Percentiles rank a stretch among this genome's conserved stretches.
These are phyloP conservation scores for Penicillium sp. DNA, from an alignment of 2,329 filamentous ascomycete genomes.

Conservation along the genomic window DNA sequence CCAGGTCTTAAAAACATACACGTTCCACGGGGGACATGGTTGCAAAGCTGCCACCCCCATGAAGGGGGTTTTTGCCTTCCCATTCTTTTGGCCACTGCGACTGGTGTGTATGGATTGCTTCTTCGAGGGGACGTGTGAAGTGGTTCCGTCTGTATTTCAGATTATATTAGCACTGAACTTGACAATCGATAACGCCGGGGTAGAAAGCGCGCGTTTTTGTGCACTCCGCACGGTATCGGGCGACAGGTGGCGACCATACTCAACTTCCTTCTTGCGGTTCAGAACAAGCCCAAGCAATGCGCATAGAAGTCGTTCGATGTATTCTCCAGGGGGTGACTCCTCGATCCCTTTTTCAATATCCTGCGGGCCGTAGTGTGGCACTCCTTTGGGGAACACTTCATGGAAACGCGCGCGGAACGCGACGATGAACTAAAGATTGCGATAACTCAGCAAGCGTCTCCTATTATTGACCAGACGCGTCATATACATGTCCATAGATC, in stretches of 20 bases:
- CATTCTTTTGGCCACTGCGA: constrained; percentile 80
- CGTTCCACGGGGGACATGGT: constrained; percentile 72
- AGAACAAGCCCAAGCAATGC: constrained; percentile 77
- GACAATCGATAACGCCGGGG: constrained; percentile 4
- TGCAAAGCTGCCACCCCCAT: constrained; percentile 69
- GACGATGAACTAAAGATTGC: constrained; percentile 69
- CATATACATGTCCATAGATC: constrained; percentile 9
- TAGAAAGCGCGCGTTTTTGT: constrained; percentile 6
- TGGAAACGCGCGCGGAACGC: constrained; percentile 94
- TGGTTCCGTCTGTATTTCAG: constrained; percentile 63
- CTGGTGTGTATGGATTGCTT: constrained; percentile 76
- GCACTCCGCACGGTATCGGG: constrained; percentile 10
- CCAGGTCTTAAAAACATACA: constrained; percentile 45
- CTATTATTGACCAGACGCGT: constrained; percentile 24
- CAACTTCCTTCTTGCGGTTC: constrained; percentile 97
- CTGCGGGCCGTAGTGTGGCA: constrained; percentile 85
- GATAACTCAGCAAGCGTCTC: constrained; percentile 30
- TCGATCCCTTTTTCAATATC: constrained; percentile 83
- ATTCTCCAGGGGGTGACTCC: constrained; percentile 68
- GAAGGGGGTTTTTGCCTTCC: constrained; percentile 73
- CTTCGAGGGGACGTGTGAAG: constrained; percentile 85
- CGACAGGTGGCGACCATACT: constrained; percentile 60
- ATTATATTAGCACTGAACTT: constrained; percentile 25
- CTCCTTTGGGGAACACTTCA: constrained; percentile 77
- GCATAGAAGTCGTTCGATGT: constrained; percentile 80